These are phyloP conservation scores for Saccharum spontaneum DNA, from an alignment of 176 grass and related monocot genomes.

Conservation along the genomic window DNA sequence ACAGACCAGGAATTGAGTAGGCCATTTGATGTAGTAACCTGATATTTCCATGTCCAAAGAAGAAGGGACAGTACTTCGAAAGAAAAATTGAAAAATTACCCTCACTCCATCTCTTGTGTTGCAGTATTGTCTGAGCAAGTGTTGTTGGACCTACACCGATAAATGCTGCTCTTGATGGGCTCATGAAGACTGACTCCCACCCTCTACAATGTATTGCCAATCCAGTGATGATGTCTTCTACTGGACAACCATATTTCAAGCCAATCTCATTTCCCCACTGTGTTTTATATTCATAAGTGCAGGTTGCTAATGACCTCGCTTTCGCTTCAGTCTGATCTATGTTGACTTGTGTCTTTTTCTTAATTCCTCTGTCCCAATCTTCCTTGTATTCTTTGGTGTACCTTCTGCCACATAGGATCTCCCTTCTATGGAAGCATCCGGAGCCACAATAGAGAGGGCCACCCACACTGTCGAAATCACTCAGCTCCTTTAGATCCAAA, in stretches of 20 bases:
- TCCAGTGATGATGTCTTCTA: conserved; percentile 74
- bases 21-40: conserved; percentile 62
- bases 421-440: too few relatives aligned
- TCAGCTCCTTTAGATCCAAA: conserved; percentile 50
- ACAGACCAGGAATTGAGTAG: conserved; percentile 53
- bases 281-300: conserved; percentile 64
- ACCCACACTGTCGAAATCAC: conserved; percentile 53
- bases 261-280: conserved; percentile 67
- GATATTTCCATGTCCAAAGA: conserved; percentile 50
- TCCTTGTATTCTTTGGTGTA: conserved; percentile 49
- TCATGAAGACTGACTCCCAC: conserved; percentile 56
- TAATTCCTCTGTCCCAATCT: conserved; percentile 36
- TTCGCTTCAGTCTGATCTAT: conserved; percentile 45
- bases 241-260: conserved; percentile 64
- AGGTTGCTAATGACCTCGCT: conserved; percentile 44
- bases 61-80: conserved; percentile 71
- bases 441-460: conserved; percentile 64
- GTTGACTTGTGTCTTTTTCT: background rate
- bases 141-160: conserved; percentile 63
- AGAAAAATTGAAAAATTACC: conserved; percentile 58
- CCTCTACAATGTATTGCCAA: conserved; percentile 75
- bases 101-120: conserved; percentile 87
- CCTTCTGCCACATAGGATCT: conserved; percentile 37
- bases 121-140: conserved; percentile 57
- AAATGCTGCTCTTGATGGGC: conserved; percentile 55